Evolutionary conservation across 257 asterid species (phyloP), one percentile per base, ranked within the genome.

Genomic region (Solanum sparsipilum): DNA sequence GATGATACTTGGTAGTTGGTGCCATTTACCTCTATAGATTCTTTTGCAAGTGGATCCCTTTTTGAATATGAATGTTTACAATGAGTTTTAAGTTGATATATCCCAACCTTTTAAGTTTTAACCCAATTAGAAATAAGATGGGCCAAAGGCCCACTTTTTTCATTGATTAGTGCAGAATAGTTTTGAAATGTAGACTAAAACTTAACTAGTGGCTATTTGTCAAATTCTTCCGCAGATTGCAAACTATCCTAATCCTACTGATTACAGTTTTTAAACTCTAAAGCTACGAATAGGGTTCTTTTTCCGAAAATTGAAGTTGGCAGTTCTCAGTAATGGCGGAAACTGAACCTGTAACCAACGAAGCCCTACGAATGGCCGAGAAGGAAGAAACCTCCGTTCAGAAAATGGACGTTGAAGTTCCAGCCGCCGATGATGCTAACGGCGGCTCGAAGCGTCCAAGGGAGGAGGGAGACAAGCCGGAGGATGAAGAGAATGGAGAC

Each of bases 361-460:
- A 78, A 90, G 56, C 88, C 87, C 35, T 65, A 25, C 21, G 84
- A 41, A 58, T 41, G 56, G 48, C 87, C 10, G 72, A 63, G 89
- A 65, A 72, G 25, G 65, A 85, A 36, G 87, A 35, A 56, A 18
- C 87, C 7, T 27, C 90, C 13, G 39, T 11, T 7, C 86, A 79
- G 60, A 88, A 74, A 75, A 90, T 88, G 91, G 91, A 84, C 72
- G 82, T 92, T 44, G 97, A 92, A 74, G 34, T 85, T 72, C 91
- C 90, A 84, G 6, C 83, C 16, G 85, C 41, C 29, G 87, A 58
- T 18, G 32, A 86, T 16, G 46, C 85, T 32, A 25, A 87, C n/a
- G 90, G 86, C 65, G 89, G 88, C 71, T 90, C 86, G 9, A 96
- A 94, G 94, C 96, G 98, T 81, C 79, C 86, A 39, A 92, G 98